Evolutionary conservation across 1,284 basidiomycete genomes (phyloP).

Genomic region (Phellopilus nigrolimitatus): DNA sequence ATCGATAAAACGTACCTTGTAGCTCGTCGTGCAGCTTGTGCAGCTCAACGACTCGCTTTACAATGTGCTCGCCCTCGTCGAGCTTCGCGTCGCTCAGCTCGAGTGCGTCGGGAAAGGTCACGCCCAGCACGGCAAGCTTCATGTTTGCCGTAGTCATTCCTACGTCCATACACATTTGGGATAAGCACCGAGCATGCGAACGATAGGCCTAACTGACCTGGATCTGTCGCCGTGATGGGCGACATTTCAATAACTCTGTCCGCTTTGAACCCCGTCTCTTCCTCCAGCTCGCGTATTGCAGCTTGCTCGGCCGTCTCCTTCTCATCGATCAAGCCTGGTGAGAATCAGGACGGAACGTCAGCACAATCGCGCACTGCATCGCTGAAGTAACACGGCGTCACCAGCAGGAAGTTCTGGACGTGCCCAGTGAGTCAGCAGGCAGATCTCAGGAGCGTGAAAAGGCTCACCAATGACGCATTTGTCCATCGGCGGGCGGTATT

Average conservation of each 20-base stretch:
- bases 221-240: constrained; percentile 70
- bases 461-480: constrained; percentile 62
- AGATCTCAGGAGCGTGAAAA: background rate
- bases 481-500: constrained; percentile 79
- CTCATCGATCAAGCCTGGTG: constrained; percentile 73
- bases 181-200: background rate
- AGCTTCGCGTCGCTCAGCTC: constrained; percentile 60
- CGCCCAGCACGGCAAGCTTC: constrained; percentile 66
- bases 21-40: constrained; percentile 57
- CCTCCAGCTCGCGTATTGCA: constrained; percentile 81
- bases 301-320: constrained; percentile 72
- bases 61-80: constrained; percentile 81
- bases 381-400: constrained; percentile 23
- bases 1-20: constrained; percentile 45
- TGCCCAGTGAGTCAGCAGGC: background rate
- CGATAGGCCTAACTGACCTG: constrained; percentile 47
- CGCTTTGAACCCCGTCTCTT: constrained; percentile 87
- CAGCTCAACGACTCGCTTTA: constrained; percentile 67
- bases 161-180: constrained; percentile 26
- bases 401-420: constrained; percentile 77
- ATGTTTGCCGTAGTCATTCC: constrained; percentile 84
- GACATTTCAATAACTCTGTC: constrained; percentile 59
- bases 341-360: background rate
- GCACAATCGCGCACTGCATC: background rate
- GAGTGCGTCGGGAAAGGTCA: constrained; percentile 55